Evolutionary conservation across 345 rosid species (phyloP).

Genomic region (Brassica carinata): DNA sequence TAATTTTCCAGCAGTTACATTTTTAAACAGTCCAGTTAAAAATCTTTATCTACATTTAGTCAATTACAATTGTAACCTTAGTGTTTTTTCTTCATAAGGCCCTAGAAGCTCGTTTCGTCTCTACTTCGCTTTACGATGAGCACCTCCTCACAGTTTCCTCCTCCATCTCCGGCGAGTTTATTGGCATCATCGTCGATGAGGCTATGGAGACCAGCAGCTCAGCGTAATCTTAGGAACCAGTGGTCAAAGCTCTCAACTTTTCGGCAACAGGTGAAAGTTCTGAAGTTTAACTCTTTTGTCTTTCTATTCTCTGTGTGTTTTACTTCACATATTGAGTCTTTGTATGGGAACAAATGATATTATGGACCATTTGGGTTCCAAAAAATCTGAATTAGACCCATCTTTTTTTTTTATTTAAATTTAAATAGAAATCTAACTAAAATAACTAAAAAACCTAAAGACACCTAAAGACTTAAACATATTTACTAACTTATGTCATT

Average conservation of each 20-base stretch:
- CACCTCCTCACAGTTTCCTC: constrained; percentile 21
- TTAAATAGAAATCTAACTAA: too few relatives aligned
- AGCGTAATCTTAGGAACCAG: constrained; percentile 82
- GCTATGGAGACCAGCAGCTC: constrained; percentile 91
- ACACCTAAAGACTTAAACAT: too few relatives aligned
- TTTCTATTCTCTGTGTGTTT: too few relatives aligned
- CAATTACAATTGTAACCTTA: constrained; percentile 23
- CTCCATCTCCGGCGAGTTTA: constrained; percentile 37
- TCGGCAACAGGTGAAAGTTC: constrained; percentile 57
- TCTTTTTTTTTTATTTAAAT: too few relatives aligned
- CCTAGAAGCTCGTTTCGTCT: background rate
- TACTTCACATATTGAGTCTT: background rate
- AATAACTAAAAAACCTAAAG: too few relatives aligned
- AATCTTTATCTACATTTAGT: too few relatives aligned
- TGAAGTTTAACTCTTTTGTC: background rate
- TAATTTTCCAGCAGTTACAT: too few relatives aligned
- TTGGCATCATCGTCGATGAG: constrained; percentile 55
- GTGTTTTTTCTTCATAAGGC: constrained; percentile 1
- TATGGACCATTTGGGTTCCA: too few relatives aligned
- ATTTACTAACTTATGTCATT: too few relatives aligned
- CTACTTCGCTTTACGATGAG: constrained; percentile 13
- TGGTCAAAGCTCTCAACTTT: constrained; percentile 72
- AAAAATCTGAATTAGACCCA: too few relatives aligned
- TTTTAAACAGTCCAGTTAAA: too few relatives aligned
- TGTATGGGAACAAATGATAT: constrained; percentile 12